Evolutionary conservation across 257 asterid genomes (phyloP).

Genomic region (Lavandula angustifolia): DNA sequence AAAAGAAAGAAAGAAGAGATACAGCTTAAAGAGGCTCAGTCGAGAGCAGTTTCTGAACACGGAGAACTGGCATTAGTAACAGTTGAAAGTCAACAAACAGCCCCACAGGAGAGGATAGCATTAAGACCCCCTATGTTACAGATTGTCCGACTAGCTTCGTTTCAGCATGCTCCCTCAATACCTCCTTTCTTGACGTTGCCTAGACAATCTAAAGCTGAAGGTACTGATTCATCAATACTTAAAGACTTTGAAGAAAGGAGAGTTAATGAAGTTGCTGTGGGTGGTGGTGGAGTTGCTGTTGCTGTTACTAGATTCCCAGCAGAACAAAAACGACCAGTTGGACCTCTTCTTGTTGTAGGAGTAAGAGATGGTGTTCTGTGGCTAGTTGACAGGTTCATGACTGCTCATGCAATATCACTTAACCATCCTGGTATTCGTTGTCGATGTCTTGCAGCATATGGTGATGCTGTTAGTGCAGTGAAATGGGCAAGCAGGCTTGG

Average conservation of each 20-base stretch:
- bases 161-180: conserved; percentile 91
- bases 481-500: conserved; percentile 99
- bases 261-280: conserved; percentile 84
- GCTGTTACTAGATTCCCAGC: conserved; percentile 97
- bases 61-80: conserved; percentile 89
- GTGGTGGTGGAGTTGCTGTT: conserved; percentile 96
- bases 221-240: conserved; percentile 59
- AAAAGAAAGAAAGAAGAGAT: conserved; percentile 78
- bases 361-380: conserved; percentile 97
- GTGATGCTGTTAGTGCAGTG: conserved; percentile 98
- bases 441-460: conserved; percentile 97
- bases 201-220: conserved; percentile 70
- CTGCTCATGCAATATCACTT: conserved; percentile 95
- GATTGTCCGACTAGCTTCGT: conserved; percentile 91
- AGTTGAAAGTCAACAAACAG: conserved; percentile 68
- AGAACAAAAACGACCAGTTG: conserved; percentile 94
- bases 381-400: conserved; percentile 92
- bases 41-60: conserved; percentile 82
- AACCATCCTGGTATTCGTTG: conserved; percentile 98
- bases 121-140: conserved; percentile 96
- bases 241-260: conserved; percentile 76
- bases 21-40: conserved; percentile 65
- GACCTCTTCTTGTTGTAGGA: conserved; percentile 89
- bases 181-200: conserved; percentile 91
- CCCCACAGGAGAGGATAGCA: conserved; percentile 67